Evolutionary conservation across 805 yeast genomes (phyloP).

Genomic region (Gaillardinia entomophila): DNA sequence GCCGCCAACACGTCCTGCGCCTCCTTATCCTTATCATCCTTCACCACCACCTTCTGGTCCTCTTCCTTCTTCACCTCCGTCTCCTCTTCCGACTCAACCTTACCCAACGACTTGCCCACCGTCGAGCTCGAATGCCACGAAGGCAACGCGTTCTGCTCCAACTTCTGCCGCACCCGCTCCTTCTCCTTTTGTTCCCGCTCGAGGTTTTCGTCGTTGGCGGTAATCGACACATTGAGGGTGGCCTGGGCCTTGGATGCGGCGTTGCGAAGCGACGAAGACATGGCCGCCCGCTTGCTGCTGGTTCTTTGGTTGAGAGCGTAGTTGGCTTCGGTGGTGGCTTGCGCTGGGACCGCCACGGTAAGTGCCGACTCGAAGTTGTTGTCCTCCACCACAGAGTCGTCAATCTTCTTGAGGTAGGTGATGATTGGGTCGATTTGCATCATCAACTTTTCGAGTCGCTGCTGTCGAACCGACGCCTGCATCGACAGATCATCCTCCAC

Average conservation of each 20-base stretch:
- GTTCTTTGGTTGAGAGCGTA: slow-evolving; percentile 53
- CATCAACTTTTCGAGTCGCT: slow-evolving; percentile 78
- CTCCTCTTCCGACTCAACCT: slow-evolving; percentile 50
- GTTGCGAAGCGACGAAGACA: slow-evolving; percentile 28
- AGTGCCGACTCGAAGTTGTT: slow-evolving; percentile 48
- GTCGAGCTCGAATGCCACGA: slow-evolving; percentile 94
- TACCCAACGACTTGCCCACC: slow-evolving; percentile 63
- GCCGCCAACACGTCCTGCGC: slow-evolving; percentile 62
- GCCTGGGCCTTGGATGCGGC: slow-evolving; percentile 70
- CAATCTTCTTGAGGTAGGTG: slow-evolving; percentile 58
- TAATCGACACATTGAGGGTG: slow-evolving; percentile 81
- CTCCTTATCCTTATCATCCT: slow-evolving; percentile 45
- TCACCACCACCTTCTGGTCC: slow-evolving; percentile 12
- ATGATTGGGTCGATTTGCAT: slow-evolving; percentile 84
- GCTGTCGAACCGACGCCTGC: slow-evolving; percentile 77
- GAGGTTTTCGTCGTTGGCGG: slow-evolving; percentile 77
- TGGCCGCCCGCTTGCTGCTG: slow-evolving; percentile 22
- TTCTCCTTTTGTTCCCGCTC: slow-evolving; percentile 60
- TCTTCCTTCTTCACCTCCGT: slow-evolving; percentile 12
- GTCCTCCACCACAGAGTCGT: slow-evolving; percentile 35
- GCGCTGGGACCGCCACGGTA: slow-evolving; percentile 80
- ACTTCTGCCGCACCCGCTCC: slow-evolving; percentile 61
- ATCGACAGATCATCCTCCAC: slow-evolving; percentile 86
- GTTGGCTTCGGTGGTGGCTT: slow-evolving; percentile 61
- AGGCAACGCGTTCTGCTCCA: slow-evolving; percentile 92